Evolutionary conservation across 179 eudicot genomes (phyloP).

Genomic region (Nepenthes alata): DNA sequence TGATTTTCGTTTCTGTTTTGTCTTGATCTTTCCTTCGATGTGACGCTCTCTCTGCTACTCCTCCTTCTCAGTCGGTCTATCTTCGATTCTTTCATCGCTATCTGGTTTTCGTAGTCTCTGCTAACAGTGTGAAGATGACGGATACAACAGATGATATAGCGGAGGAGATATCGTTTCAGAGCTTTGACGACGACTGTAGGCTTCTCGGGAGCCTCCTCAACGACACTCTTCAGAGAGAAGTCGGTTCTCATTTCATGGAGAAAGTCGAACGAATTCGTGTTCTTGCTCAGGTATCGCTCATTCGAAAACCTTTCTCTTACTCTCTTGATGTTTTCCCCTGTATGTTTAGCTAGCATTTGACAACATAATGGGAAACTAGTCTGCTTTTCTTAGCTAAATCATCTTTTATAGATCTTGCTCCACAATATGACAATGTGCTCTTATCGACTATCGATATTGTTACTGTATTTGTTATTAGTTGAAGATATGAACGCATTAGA

Average conservation of each 20-base stretch:
- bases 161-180: constrained; percentile 80
- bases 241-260: constrained; percentile 43
- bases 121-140: constrained; percentile 28
- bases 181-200: constrained; percentile 70
- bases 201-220: constrained; percentile 63
- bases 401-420: too few relatives aligned
- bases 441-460: too few relatives aligned
- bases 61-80: background rate
- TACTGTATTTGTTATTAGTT: too few relatives aligned
- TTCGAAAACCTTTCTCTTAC: background rate
- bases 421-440: too few relatives aligned
- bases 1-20: background rate
- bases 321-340: background rate
- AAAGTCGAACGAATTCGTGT: constrained; percentile 46
- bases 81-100: background rate
- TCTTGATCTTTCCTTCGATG: too few relatives aligned
- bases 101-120: background rate
- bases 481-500: too few relatives aligned
- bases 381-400: too few relatives aligned
- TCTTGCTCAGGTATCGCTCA: constrained; percentile 56
- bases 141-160: constrained; percentile 83
- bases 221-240: constrained; percentile 69
- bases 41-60: background rate
- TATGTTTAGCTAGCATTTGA: background rate
- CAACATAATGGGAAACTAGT: too few relatives aligned